Percentiles rank a stretch among this genome's conserved stretches.
phyloP scores from a whole-genome alignment of 768 basidiomycete genomes.

The Psilocybe subaeruginosa region DNA sequence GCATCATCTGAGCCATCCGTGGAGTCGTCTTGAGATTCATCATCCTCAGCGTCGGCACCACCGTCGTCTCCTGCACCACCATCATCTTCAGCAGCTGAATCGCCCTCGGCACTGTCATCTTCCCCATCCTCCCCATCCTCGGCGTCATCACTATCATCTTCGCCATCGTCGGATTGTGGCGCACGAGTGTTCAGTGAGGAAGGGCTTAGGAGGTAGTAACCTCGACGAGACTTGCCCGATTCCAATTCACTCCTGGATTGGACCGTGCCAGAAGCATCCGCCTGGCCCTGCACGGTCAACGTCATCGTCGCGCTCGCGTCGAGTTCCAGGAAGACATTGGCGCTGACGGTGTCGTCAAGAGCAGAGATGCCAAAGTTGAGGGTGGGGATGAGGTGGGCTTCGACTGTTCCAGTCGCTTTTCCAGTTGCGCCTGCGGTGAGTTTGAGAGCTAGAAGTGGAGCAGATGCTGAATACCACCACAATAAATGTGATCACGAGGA shows the following conservation, averaged over 20 bases:
- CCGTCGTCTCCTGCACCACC: background rate
- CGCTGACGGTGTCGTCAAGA: constrained; percentile 35
- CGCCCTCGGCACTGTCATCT: background rate
- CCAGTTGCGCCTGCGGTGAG: constrained; percentile 42
- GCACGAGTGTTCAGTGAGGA: background rate
- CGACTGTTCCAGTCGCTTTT: constrained; percentile 42
- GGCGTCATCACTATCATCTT: background rate
- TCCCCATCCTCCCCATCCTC: background rate
- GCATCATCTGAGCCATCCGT: background rate
- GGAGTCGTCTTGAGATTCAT: background rate
- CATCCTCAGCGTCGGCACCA: background rate
- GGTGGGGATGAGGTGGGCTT: constrained; percentile 52
- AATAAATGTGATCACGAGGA: background rate
- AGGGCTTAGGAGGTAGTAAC: background rate
- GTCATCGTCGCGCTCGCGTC: constrained; percentile 38
- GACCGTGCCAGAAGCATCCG: constrained; percentile 6
- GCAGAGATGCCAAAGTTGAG: constrained; percentile 48
- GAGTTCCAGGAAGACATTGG: constrained; percentile 44
- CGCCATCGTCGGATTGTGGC: background rate
- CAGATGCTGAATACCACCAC: background rate
- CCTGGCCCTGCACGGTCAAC: constrained; percentile 16
- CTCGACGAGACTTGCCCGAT: background rate
- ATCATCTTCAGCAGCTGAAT: background rate
- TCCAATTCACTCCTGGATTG: background rate
- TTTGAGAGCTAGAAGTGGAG: constrained; percentile 35